Evolutionary conservation across 352 stramenopile genomes (phyloP), one percentile per base, ranked within the genome.

Genomic region (Pythium pyrilobum): DNA sequence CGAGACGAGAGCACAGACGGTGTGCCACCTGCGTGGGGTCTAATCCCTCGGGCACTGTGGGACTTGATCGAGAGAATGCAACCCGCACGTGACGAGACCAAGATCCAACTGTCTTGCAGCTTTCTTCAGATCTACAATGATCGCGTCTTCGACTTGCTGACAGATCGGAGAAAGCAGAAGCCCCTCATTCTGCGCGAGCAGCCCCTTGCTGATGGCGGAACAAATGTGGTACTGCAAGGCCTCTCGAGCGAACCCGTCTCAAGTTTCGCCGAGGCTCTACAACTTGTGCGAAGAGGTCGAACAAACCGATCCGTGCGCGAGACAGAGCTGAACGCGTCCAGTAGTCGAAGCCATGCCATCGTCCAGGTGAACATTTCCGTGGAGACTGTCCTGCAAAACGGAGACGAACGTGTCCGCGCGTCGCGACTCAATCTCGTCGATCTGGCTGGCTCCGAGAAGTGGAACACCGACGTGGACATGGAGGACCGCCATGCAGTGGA

Each of bases 121-220:
- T 97, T 96, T 52, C 59, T 98, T 21, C 92, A 98, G 62, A 92
- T 98, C 39, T 97, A 98, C 80, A 98, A 98, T 51, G 96, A 98
- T 52, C 76, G 75, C 11, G 85, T 98, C 13, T 92, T 89, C 46
- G 95, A 97, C 52, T 66, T 98, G 11, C 69, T 98, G 34, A 85
- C 74, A 0, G 80, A 91, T 42, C 71, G 72, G 0, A 69, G 70
- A 39, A 58, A 75, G 15, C 77, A 90, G 20, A 85, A 84, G 24
- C 80, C 82, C n/a, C 62, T 93, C 16, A 46, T 85, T 20, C 50
- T 93, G 28, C 74, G 82, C 2, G 82, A 93, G 33, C 77, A 85
- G 20, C 80, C 80, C 3, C 57, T 59, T 9, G 6, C 70, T 5
- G 74, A 87, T 3, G 78, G 81, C 5, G 66, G 46, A 0, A 87